These are phyloP conservation scores for Colletotrichum somersetense DNA, from an alignment of 2,329 filamentous ascomycete genomes.

Conservation along the genomic window DNA sequence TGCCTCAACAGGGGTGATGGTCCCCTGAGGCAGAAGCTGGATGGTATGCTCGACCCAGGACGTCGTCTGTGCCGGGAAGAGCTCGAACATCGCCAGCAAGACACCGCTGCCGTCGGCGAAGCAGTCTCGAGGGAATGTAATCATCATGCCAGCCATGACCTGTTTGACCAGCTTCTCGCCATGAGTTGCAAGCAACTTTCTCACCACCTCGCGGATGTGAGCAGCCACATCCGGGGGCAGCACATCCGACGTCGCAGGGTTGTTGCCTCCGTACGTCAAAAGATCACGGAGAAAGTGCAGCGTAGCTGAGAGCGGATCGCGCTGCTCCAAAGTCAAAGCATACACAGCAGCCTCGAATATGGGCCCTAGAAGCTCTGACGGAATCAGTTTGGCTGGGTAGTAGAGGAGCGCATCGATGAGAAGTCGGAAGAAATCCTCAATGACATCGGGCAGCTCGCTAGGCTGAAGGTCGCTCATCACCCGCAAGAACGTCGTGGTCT, in stretches of 20 bases:
- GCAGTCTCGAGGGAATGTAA: constrained; percentile 95
- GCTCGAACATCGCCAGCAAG: constrained; percentile 88
- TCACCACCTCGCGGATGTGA: constrained; percentile 80
- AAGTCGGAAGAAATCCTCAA: constrained; percentile 96
- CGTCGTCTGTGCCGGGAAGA: constrained; percentile 83
- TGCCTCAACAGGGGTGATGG: constrained; percentile 82
- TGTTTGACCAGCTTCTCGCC: constrained; percentile 87
- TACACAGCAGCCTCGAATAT: constrained; percentile 91
- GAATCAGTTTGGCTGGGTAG: constrained; percentile 87
- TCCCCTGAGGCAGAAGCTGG: constrained; percentile 84
- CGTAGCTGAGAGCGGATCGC: constrained; percentile 90
- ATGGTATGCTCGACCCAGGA: constrained; percentile 88
- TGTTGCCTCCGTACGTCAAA: constrained; percentile 86
- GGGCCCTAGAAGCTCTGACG: constrained; percentile 81
- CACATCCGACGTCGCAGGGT: constrained; percentile 73
- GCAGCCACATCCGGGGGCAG: constrained; percentile 71
- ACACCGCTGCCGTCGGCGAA: constrained; percentile 95
- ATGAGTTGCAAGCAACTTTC: constrained; percentile 75
- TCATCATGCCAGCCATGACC: constrained; percentile 98
- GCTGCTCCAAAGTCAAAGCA: constrained; percentile 88
- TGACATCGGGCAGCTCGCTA: constrained; percentile 82
- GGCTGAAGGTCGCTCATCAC: constrained; percentile 87
- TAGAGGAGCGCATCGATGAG: constrained; percentile 92
- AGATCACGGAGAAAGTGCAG: constrained; percentile 94
- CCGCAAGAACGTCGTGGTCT: constrained; percentile 89